Base-by-base conservation (phyloP, 1,139 yeast species). In the Candida pseudoviswanathii region DNA sequence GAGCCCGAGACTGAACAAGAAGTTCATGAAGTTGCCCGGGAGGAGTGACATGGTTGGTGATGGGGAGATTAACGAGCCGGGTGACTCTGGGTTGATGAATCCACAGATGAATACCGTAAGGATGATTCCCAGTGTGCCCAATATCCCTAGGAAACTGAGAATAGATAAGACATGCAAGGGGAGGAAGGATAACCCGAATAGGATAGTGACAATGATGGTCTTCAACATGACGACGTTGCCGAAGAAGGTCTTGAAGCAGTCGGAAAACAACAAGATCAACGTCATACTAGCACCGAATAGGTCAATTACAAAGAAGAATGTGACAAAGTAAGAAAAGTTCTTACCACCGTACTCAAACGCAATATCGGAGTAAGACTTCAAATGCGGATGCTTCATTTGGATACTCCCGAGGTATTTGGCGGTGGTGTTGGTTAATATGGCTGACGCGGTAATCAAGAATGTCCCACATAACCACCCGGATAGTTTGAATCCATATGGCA, bases 391-490 rank as follows among this genome's bases (percentile, higher is more conserved):
- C 42, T 55, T 60, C 3, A 55, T 50, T 39, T 75, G 60, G 11
- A 75, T 67, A 27, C 56, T 54, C 2, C 79, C 79, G 52, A 76
- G 63, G 32, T 71, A 60, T 50, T 70, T 70, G n/a, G 97, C 96
- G 0, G 96, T 85, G 54, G 81, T 73, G 52, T 78, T 77, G 0
- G 97, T 89, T 9, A 81, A 67, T 4, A 77, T 48, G 0, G 96
- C 91, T 52, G 90, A 81, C 0, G 75, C 50, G 0, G 77, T 51
- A 43, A 91, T 63, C 37, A 86, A 62, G 0, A 77, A 49, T 0
- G 81, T 54, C 0, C 97, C 97, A 22, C 81, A 52, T 3, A 86
- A 63, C 91, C 96, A 86, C 0, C 98, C 98, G 0, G 96, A 79
- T 48, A 87, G 77, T 54, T 77, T 81, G 54, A 92, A 71, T 0